Evolutionary conservation across 164 flowering plant genomes (phyloP).

Genomic region (grape (Vitis vinifera)): DNA sequence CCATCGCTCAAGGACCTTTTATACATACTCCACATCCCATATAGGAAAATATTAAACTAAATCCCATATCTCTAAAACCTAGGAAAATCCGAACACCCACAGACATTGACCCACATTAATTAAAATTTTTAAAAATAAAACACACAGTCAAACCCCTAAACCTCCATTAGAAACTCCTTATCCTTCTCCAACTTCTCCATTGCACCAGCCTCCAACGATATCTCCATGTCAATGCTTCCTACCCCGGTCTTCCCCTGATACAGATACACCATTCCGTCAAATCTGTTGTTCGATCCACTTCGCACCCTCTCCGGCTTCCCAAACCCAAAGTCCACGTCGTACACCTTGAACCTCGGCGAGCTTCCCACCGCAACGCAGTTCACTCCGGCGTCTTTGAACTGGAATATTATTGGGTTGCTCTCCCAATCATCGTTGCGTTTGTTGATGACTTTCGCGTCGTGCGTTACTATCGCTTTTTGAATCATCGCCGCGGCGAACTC

Average conservation of each 20-base stretch:
- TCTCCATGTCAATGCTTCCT: constrained; percentile 80
- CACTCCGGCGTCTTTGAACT: constrained; percentile 83
- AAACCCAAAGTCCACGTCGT: constrained; percentile 88
- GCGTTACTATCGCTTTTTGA: constrained; percentile 54
- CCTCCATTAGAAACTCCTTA: constrained; percentile 55
- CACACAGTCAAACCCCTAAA: neutral
- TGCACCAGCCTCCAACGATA: constrained; percentile 58
- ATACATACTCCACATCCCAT: too few relatives aligned
- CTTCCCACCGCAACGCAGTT: constrained; percentile 93
- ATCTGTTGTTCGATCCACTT: constrained; percentile 82
- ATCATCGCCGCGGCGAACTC: constrained; percentile 50
- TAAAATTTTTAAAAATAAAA: too few relatives aligned
- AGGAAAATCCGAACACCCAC: too few relatives aligned
- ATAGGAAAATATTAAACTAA: too few relatives aligned
- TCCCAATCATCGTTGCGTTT: constrained; percentile 73
- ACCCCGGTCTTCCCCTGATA: constrained; percentile 77
- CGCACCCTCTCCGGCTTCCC: constrained; percentile 79
- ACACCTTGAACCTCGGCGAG: constrained; percentile 90
- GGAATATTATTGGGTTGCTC: constrained; percentile 59
- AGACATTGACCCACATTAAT: too few relatives aligned
- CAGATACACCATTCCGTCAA: constrained; percentile 93
- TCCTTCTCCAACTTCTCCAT: constrained; percentile 83
- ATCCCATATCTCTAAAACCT: too few relatives aligned
- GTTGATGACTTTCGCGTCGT: constrained; percentile 64
- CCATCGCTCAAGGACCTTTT: too few relatives aligned